Conservation (phyloP, 2,329 filamentous ascomycete species). For the Pseudogymnoascus sp. region DNA sequence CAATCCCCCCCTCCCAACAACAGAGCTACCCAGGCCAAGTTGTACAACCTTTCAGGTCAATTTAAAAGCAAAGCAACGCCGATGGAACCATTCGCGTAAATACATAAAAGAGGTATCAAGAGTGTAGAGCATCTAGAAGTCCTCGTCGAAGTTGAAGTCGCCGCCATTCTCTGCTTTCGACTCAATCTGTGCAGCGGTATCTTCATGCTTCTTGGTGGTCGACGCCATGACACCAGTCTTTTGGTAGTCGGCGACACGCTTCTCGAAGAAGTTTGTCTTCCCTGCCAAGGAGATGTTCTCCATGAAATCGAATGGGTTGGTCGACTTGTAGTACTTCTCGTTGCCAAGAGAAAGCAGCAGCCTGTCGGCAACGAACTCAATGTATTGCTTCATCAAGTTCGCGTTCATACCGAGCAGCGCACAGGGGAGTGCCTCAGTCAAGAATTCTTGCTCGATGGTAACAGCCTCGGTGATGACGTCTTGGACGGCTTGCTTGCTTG, state of each 20-base stretch:
- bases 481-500: conserved; percentile 69
- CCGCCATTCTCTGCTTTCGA: conserved; percentile 53
- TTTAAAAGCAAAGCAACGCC: conserved; percentile 9
- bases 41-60: conserved; percentile 9
- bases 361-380: conserved; percentile 97
- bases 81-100: conserved; percentile 5
- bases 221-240: conserved; percentile 98
- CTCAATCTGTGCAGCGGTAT: conserved; percentile 38
- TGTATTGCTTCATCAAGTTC: conserved; percentile 98
- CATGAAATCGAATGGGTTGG: conserved; percentile 99
- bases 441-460: conserved; percentile 90
- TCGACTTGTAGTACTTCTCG: conserved; percentile 81
- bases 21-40: background rate
- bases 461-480: conserved; percentile 93
- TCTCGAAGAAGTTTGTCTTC: conserved; percentile 99
- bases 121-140: conserved; percentile 60
- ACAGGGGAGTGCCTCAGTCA: conserved; percentile 88
- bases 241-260: conserved; percentile 98
- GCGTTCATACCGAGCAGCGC: conserved; percentile 96
- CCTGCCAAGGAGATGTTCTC: conserved; percentile 98
- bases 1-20: background rate
- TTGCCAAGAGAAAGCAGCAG: conserved; percentile 89
- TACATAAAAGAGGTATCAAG: background rate
- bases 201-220: conserved; percentile 62
- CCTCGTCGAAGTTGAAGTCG: conserved; percentile 90